phyloP scores from a whole-genome alignment of 1,284 basidiomycete species.

The Hemileia vastatrix region DNA sequence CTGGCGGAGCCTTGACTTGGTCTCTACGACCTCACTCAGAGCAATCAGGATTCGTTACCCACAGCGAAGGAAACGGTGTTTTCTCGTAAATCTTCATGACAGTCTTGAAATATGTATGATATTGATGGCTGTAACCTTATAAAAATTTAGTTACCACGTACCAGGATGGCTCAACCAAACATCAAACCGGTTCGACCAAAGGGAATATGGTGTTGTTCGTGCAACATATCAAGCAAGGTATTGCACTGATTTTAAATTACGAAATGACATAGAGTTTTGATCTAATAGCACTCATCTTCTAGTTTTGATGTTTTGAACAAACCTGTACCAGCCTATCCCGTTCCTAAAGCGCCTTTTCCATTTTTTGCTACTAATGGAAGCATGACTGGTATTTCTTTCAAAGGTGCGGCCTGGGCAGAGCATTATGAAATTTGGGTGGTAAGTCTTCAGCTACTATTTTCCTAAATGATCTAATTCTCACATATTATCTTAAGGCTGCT shows the following conservation, averaged over 20 bases:
- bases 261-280: no score
- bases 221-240: conserved; percentile 21
- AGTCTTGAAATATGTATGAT: background rate
- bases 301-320: conserved; percentile 8
- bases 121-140: background rate
- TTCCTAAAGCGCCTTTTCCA: conserved; percentile 2
- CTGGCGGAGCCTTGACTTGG: conserved; percentile 16
- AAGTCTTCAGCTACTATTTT: no score
- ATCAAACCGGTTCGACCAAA: conserved; percentile 4
- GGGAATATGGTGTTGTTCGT: conserved; percentile 12
- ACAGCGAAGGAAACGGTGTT: conserved; percentile 15
- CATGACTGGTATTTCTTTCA: conserved; percentile 14
- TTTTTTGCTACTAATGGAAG: conserved; percentile 15
- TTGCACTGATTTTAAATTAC: no score
- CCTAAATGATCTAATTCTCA: no score
- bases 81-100: background rate
- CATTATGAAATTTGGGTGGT: conserved; percentile 18
- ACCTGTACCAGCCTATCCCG: background rate
- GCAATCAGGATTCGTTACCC: conserved; percentile 13
- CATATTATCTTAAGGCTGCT: no score
- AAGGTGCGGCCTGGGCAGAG: conserved; percentile 9
- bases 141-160: conserved; percentile 5
- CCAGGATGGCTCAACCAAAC: conserved; percentile 11
- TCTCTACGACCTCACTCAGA: conserved; percentile 18
- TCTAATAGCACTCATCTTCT: background rate